phyloP scores from a whole-genome alignment of 2,329 filamentous ascomycete genomes.

The Eurotiales sp. region DNA sequence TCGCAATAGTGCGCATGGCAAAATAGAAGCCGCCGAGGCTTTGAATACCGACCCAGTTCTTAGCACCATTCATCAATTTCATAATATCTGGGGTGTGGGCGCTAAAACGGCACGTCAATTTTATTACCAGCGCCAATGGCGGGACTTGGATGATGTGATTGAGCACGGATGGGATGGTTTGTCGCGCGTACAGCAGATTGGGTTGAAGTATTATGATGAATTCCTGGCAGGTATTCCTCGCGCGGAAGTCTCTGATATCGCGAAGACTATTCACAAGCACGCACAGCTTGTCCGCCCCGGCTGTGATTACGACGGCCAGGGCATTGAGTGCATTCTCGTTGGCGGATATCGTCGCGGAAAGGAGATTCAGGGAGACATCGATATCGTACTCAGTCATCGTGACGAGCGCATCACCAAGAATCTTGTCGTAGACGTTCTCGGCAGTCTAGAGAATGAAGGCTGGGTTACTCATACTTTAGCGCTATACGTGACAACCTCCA shows the following conservation, averaged over 20 bases:
- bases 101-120: slow-evolving; percentile 77
- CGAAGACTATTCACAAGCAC: slow-evolving; percentile 59
- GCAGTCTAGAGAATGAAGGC: slow-evolving; percentile 61
- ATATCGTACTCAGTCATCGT: slow-evolving; percentile 77
- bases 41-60: slow-evolving; percentile 63
- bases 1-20: slow-evolving; percentile 53
- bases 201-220: slow-evolving; percentile 89
- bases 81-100: slow-evolving; percentile 89
- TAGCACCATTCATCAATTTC: slow-evolving; percentile 65
- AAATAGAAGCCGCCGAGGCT: slow-evolving; percentile 60
- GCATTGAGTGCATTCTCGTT: slow-evolving; percentile 62
- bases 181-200: slow-evolving; percentile 82
- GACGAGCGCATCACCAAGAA: slow-evolving; percentile 63
- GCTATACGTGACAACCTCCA: slow-evolving; percentile 65
- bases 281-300: slow-evolving; percentile 60
- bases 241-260: slow-evolving; percentile 68
- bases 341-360: slow-evolving; percentile 83
- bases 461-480: slow-evolving; percentile 80
- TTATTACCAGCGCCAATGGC: slow-evolving; percentile 71
- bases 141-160: slow-evolving; percentile 79
- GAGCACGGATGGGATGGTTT: slow-evolving; percentile 75
- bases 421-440: slow-evolving; percentile 70
- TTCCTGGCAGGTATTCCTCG: slow-evolving; percentile 69
- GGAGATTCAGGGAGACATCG: slow-evolving; percentile 70
- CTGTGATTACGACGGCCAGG: slow-evolving; percentile 29